Base-by-base conservation (phyloP, 495 filamentous ascomycete genomes). In the Penicillium canescens region DNA sequence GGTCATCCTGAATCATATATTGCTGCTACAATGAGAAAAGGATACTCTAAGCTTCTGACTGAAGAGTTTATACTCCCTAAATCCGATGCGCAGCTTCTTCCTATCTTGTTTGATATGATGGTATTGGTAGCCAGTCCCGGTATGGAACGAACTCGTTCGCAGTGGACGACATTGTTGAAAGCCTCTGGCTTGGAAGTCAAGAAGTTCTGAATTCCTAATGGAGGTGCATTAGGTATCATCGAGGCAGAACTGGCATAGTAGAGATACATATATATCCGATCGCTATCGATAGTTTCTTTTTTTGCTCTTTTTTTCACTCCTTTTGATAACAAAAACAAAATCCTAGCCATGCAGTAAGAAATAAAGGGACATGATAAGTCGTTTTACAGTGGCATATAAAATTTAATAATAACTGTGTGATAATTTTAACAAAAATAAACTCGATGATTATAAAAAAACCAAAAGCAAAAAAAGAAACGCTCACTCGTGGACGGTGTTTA, bases 31-130 rank as follows among this genome's bases (percentile, higher is more conserved):
- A 78, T 79, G 74, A 60, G 52, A 13, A 65, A 61, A 1, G 73
- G 72, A 0, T 74, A 74, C 44, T 77, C 73, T 11, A 75, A 69
- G 48, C 46, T 79, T 4, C 48, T 78, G 2, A 61, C 77, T 31
- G 64, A 75, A 20, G 73, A 59, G 40, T 61, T 31, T 52, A 66
- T 79, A n/a, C 41, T 77, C 3, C 73, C 71, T 3, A 72, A 78
- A 33, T 46, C 50, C 40, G 63, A 71, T 24, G 55, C 63, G 1
- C 44, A 54, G 0, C 44, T 53, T 37, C 50, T 52, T 11, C 45
- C 59, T 3, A 54, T 65, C 20, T 40, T 67, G 50, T 52, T 57
- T 21, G 72, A 73, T 46, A 48, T 74, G 43, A 66, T 58, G 24
- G 67, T 77, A 54, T 74, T 77, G 72, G 57, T 60, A 3, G 51